phyloP scores from a whole-genome alignment of 768 basidiomycete species.

The Kwoniella mangroviensis region DNA sequence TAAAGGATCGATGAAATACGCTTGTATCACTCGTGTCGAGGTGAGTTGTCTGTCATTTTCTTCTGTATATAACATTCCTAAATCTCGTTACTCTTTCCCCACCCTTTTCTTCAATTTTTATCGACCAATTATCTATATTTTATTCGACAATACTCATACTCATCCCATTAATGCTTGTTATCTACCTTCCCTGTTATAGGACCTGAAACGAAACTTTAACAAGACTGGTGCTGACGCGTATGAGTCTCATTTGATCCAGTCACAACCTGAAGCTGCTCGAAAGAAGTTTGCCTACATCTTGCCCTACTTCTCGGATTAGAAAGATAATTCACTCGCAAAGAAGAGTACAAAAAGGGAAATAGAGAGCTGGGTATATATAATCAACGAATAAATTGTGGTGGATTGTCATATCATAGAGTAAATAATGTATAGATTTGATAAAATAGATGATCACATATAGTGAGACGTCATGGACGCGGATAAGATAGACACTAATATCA shows the following conservation, averaged over 20 bases:
- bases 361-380: neutral
- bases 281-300: constrained; percentile 76
- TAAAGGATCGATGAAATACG: constrained; percentile 79
- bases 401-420: neutral
- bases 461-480: too few species aligned
- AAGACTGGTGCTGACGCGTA: neutral
- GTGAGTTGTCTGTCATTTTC: constrained; percentile 31
- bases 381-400: neutral
- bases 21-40: constrained; percentile 74
- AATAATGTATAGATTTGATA: neutral
- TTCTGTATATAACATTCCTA: too few species aligned
- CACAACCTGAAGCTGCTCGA: constrained; percentile 66
- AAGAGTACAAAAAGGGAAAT: neutral
- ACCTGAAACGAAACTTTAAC: constrained; percentile 3
- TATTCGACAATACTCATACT: neutral
- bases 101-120: neutral
- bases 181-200: neutral
- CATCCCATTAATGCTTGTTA: neutral
- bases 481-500: too few species aligned
- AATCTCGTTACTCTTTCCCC: neutral
- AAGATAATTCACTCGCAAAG: neutral
- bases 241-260: constrained; percentile 16
- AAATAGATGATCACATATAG: neutral
- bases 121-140: neutral
- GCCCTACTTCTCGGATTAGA: constrained; percentile 68